Percentiles rank a stretch among this genome's conserved stretches.
These are phyloP conservation scores for Solanum arcanum DNA, from an alignment of 257 asterid genomes.

Conservation along the genomic window DNA sequence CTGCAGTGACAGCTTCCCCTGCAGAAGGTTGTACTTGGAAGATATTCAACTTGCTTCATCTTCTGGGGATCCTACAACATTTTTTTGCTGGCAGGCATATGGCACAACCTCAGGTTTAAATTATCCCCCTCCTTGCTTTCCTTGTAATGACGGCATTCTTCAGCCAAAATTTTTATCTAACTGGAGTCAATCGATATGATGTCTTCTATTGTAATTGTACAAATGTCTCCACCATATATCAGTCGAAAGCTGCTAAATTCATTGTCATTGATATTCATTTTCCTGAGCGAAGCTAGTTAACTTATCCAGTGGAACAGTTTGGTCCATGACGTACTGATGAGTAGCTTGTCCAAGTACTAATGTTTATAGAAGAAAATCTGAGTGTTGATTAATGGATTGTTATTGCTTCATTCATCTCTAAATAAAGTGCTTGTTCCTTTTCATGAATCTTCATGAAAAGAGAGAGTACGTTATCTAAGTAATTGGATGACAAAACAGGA, in stretches of 20 bases:
- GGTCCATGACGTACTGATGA: neutral
- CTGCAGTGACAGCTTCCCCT: slow-evolving; percentile 70
- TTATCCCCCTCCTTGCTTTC: slow-evolving; percentile 51
- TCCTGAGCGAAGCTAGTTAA: neutral
- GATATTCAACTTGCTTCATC: slow-evolving; percentile 34
- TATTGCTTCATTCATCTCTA: neutral
- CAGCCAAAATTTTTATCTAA: slow-evolving; percentile 1
- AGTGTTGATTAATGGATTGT: neutral
- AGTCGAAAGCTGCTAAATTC: neutral
- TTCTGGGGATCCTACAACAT: slow-evolving; percentile 22
- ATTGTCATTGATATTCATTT: neutral
- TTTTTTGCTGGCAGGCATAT: slow-evolving; percentile 74
- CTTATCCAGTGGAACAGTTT: neutral
- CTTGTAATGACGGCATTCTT: slow-evolving; percentile 28
- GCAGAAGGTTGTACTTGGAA: slow-evolving; percentile 40
- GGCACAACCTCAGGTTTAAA: slow-evolving; percentile 45
- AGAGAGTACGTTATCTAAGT: neutral
- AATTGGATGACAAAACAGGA: neutral
- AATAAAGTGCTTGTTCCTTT: neutral
- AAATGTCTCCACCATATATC: neutral
- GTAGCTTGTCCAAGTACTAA: neutral
- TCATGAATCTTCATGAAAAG: neutral
- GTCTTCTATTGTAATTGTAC: neutral
- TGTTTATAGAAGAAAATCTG: neutral
- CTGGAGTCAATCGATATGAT: neutral